These are phyloP conservation scores for Flaveria brownii DNA, from an alignment of 129 eudicot genomes.

Conservation along the genomic window DNA sequence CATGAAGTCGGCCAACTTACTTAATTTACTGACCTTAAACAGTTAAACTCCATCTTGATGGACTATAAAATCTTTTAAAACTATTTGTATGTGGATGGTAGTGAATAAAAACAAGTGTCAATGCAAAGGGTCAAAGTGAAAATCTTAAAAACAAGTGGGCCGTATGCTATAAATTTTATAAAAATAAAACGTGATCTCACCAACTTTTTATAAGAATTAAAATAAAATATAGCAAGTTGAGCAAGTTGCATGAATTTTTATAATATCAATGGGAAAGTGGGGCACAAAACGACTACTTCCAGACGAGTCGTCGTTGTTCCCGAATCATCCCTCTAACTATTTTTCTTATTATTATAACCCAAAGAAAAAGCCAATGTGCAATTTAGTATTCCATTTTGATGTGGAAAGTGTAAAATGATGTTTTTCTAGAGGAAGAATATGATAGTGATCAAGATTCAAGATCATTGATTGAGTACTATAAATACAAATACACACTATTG, in stretches of 20 bases:
- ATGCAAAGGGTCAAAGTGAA: constrained; percentile 1
- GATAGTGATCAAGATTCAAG: background rate
- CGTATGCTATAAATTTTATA: background rate
- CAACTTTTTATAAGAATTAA: constrained; percentile 17
- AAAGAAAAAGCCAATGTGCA: constrained; percentile 11
- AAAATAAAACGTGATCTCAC: constrained; percentile 25
- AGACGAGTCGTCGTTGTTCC: constrained; percentile 36
- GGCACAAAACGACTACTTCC: constrained; percentile 32
- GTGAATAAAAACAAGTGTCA: background rate
- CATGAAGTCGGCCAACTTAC: no score
- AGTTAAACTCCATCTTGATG: background rate
- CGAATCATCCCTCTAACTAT: constrained; percentile 26
- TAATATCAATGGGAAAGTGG: constrained; percentile 34
- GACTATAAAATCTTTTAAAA: background rate
- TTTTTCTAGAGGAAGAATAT: background rate
- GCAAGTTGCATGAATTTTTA: constrained; percentile 42
- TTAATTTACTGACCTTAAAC: background rate
- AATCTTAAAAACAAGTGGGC: constrained; percentile 2
- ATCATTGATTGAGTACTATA: background rate
- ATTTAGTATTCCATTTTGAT: constrained; percentile 15
- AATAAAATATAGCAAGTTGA: constrained; percentile 21
- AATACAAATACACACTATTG: background rate
- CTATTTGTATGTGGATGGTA: background rate
- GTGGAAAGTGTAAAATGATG: background rate
- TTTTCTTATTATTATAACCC: constrained; percentile 11